Conservation (phyloP, 73 alveolate species). For the Blepharisma stoltei region DNA sequence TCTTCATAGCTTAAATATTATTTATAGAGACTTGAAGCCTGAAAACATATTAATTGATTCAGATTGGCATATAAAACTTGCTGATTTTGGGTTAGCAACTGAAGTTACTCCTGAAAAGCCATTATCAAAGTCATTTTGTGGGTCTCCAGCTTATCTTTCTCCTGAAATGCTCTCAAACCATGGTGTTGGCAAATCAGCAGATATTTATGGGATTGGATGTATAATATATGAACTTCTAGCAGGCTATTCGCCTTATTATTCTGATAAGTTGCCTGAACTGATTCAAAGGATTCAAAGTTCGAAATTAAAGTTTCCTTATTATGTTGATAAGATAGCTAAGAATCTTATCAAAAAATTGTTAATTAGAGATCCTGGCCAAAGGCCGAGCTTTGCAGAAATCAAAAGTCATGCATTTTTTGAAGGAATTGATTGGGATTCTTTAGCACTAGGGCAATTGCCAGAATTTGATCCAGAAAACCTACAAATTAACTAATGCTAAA, state of each 20-base stretch:
- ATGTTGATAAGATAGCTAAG: constrained; percentile 33
- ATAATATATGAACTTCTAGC: constrained; percentile 58
- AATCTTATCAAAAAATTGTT: constrained; percentile 52
- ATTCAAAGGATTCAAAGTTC: constrained; percentile 33
- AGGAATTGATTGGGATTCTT: constrained; percentile 60
- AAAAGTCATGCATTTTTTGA: constrained; percentile 66
- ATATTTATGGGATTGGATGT: constrained; percentile 77
- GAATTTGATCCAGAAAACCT: no score
- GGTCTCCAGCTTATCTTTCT: constrained; percentile 80
- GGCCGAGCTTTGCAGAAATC: constrained; percentile 55
- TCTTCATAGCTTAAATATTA: constrained; percentile 58
- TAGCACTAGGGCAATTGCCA: no score
- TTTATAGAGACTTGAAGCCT: constrained; percentile 77
- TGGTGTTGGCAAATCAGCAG: constrained; percentile 69
- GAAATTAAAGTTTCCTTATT: constrained; percentile 35
- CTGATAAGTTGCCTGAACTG: constrained; percentile 35
- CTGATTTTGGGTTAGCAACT: constrained; percentile 74
- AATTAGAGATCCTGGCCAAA: constrained; percentile 58
- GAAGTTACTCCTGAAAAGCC: constrained; percentile 45
- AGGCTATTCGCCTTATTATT: constrained; percentile 64
- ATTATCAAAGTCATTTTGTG: constrained; percentile 61
- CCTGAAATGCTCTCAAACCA: constrained; percentile 67
- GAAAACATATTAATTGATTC: constrained; percentile 60
- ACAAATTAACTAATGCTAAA: no score
- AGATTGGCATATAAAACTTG: constrained; percentile 60